Conservation (phyloP, 331 rosid genomes). For the Malus hybrid region DNA sequence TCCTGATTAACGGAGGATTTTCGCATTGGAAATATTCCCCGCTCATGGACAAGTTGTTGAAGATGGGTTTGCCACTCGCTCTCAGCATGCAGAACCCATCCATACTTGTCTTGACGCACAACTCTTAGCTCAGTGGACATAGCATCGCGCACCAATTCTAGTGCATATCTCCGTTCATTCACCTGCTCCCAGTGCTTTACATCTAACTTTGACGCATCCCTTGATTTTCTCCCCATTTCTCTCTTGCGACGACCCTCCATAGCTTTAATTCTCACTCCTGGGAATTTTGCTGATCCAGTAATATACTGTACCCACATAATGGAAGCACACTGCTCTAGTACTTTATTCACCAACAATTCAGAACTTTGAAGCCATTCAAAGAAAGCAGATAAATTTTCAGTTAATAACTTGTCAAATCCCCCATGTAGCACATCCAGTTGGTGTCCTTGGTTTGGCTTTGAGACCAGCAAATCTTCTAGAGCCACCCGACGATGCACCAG, state of each 20-base stretch:
- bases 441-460: constrained; percentile 84
- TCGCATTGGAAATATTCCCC: constrained; percentile 77
- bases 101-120: constrained; percentile 98
- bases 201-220: constrained; percentile 76
- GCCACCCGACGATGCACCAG: constrained; percentile 91
- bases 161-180: constrained; percentile 89
- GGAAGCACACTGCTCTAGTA: constrained; percentile 88
- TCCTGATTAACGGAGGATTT: constrained; percentile 52
- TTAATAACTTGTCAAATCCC: constrained; percentile 89
- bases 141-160: constrained; percentile 88
- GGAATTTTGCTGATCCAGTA: constrained; percentile 86
- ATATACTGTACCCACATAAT: constrained; percentile 98
- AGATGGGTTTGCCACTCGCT: constrained; percentile 98
- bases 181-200: constrained; percentile 92
- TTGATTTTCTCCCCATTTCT: constrained; percentile 87
- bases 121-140: constrained; percentile 97
- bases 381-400: constrained; percentile 65
- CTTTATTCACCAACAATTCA: constrained; percentile 63
- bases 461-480: constrained; percentile 84
- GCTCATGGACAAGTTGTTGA: constrained; percentile 94
- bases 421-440: constrained; percentile 81
- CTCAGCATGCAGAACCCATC: constrained; percentile 99
- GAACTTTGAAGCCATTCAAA: constrained; percentile 78
- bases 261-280: constrained; percentile 94
- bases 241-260: constrained; percentile 92